Conservation (phyloP, 2,329 filamentous ascomycete species). For the Paraphoma chrysanthemicola region DNA sequence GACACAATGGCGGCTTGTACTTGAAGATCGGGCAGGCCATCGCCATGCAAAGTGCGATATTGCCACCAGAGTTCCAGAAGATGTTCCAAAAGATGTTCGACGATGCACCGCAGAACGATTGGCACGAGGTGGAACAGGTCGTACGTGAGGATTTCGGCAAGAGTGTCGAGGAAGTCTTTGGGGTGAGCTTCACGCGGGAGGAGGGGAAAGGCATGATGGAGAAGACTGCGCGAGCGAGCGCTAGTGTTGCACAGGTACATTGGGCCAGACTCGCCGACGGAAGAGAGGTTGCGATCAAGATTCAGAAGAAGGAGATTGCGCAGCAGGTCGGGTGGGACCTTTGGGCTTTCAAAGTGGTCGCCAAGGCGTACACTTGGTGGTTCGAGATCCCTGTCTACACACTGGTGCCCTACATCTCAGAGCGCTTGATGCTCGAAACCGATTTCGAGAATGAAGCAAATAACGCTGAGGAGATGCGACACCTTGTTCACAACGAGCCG, state of each 20-base stretch:
- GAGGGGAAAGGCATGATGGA: slow-evolving; percentile 71
- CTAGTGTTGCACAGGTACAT: slow-evolving; percentile 95
- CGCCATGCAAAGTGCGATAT: slow-evolving; percentile 94
- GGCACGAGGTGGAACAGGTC: slow-evolving; percentile 84
- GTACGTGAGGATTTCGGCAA: slow-evolving; percentile 86
- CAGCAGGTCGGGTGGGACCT: slow-evolving; percentile 93
- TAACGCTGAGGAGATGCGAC: slow-evolving; percentile 85
- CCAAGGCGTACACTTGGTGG: slow-evolving; percentile 81
- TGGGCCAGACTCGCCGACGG: slow-evolving; percentile 89
- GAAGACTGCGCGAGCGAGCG: slow-evolving; percentile 76
- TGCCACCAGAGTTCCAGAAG: slow-evolving; percentile 92
- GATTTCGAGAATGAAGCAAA: slow-evolving; percentile 92
- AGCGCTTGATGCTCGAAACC: slow-evolving; percentile 90
- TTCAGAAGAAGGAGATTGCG: slow-evolving; percentile 94
- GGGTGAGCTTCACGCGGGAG: slow-evolving; percentile 78
- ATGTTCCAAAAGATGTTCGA: slow-evolving; percentile 99
- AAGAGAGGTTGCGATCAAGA: slow-evolving; percentile 90
- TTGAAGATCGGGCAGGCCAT: slow-evolving; percentile 98
- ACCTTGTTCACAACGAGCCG: slow-evolving; percentile 76
- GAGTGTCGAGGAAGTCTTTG: slow-evolving; percentile 88
- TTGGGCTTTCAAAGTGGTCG: slow-evolving; percentile 92
- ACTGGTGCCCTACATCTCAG: slow-evolving; percentile 89
- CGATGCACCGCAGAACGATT: slow-evolving; percentile 91
- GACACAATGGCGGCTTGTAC: slow-evolving; percentile 89
- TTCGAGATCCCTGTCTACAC: slow-evolving; percentile 94